phyloP scores from a whole-genome alignment of 352 stramenopile species.

The Pythium volutum region DNA sequence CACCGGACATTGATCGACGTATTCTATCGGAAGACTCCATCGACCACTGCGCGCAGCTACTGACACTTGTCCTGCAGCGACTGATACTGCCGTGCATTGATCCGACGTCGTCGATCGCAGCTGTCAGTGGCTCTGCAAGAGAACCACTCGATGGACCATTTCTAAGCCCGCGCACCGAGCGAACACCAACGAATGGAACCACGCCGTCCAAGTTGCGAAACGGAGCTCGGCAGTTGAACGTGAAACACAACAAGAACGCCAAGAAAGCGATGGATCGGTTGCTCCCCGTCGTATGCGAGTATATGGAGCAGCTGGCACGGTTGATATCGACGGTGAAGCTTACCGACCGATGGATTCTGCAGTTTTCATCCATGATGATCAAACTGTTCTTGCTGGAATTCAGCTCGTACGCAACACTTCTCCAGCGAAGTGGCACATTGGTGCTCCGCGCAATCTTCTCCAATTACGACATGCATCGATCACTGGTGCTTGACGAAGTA shows the following conservation, averaged over 20 bases:
- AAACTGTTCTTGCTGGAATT: conserved; percentile 71
- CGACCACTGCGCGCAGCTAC: conserved; percentile 70
- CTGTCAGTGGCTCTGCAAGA: conserved; percentile 4
- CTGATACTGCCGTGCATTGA: conserved; percentile 73
- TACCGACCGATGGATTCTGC: conserved; percentile 68
- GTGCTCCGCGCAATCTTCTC: conserved; percentile 70
- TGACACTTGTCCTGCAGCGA: conserved; percentile 53
- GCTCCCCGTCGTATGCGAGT: conserved; percentile 62
- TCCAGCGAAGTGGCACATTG: conserved; percentile 61
- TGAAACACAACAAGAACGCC: conserved; percentile 48
- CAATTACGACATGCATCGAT: conserved; percentile 55
- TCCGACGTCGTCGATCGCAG: conserved; percentile 37
- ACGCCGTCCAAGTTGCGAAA: not conserved
- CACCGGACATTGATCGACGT: conserved; percentile 59
- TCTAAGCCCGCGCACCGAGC: conserved; percentile 1
- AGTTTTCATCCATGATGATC: conserved; percentile 66
- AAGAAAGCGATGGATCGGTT: conserved; percentile 55
- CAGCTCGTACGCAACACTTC: conserved; percentile 44
- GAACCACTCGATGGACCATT: conserved; percentile 3
- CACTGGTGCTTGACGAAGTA: conserved; percentile 65
- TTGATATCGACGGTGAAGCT: conserved; percentile 70
- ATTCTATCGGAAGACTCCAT: conserved; percentile 82
- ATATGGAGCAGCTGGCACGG: conserved; percentile 64
- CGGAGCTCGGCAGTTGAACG: conserved; percentile 26
- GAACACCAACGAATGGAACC: conserved; percentile 1